Base-by-base conservation (phyloP, 2,329 filamentous ascomycete genomes). In the Calycina herbarum region DNA sequence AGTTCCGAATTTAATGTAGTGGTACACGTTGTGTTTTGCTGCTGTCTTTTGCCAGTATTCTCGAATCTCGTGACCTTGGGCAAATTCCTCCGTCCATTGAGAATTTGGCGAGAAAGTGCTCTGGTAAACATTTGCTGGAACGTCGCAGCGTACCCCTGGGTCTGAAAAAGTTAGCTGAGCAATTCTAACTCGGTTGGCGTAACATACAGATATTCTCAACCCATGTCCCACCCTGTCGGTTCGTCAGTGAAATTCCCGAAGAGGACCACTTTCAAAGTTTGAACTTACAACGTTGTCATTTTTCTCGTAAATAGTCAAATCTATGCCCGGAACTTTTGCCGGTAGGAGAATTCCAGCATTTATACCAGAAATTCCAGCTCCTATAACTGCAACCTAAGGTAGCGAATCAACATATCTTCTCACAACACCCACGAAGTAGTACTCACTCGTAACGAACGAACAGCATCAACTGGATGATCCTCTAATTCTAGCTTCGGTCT, bases 21-120 rank as follows among this genome's bases (percentile, higher is more conserved):
- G 78, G 73, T 90, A 88, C 1, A 91, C 84, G 62, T 87, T 81
- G 73, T 91, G 83, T 70, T 91, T 90, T 8, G 79, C 78, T 0
- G 89, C 88, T 3, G 90, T 76, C 0, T 76, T 76, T 70, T 90
- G 82, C 86, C 88, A 88, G 73, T 93, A 93, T n/a, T 85, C 81
- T 6, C 82, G 78, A 66, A 93, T 92, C 74, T 93, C 90, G 4
- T 78, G 74, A 0, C 89, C 89, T 45, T 85, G 84, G 0, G 89
- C 85, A 72, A 90, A 92, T 66, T 87, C 82, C 70, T 91, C 86
- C 0, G 82, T 83, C 90, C 90, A 93, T 68, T 90, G 81, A 0
- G 82, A 84, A 64, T 91, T 92, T 0, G 88, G 87, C 6, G 82
- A 80, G 74, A 91, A 92, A 0, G 85, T 87, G 4, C 84, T 84